Evolutionary conservation across 2,329 filamentous ascomycete genomes (phyloP).

Genomic region (Ophiostoma australiae): DNA sequence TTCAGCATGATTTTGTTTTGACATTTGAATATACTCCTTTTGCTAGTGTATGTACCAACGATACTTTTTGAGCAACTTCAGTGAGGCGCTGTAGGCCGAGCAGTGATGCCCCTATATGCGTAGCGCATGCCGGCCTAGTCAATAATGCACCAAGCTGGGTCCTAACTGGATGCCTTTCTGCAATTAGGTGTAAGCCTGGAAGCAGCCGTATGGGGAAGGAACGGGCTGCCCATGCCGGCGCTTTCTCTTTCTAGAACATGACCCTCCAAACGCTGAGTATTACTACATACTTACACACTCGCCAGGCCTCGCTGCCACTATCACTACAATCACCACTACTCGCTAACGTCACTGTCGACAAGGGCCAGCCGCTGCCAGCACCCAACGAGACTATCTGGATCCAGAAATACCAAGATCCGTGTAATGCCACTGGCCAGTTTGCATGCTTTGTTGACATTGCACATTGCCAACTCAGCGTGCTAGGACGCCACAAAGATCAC

Average conservation of each 20-base stretch:
- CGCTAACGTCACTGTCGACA: not conserved
- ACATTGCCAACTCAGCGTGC: not conserved
- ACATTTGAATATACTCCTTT: not conserved
- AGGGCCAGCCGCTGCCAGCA: not conserved
- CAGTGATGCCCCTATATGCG: too few species aligned
- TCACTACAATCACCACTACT: not conserved
- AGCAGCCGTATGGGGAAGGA: not conserved
- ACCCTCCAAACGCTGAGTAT: too few species aligned
- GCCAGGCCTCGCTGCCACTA: not conserved
- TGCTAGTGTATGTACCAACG: not conserved
- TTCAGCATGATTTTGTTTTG: not conserved
- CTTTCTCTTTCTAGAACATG: not conserved
- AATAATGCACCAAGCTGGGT: not conserved
- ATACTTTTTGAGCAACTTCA: not conserved
- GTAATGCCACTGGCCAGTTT: slow-evolving; percentile 22
- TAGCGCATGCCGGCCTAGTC: too few species aligned
- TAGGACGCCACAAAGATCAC: not conserved
- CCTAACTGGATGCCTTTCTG: not conserved
- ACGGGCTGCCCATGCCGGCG: not conserved
- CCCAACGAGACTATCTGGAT: not conserved
- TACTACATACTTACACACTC: too few species aligned
- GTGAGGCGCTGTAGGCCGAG: not conserved
- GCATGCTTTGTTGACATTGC: not conserved
- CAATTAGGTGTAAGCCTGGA: not conserved
- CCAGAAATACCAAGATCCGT: slow-evolving; percentile 17